Percentiles rank a stretch among this genome's conserved stretches.
Evolutionary conservation across 768 basidiomycete genomes (phyloP).

Genomic region (Leccinum imitatum): DNA sequence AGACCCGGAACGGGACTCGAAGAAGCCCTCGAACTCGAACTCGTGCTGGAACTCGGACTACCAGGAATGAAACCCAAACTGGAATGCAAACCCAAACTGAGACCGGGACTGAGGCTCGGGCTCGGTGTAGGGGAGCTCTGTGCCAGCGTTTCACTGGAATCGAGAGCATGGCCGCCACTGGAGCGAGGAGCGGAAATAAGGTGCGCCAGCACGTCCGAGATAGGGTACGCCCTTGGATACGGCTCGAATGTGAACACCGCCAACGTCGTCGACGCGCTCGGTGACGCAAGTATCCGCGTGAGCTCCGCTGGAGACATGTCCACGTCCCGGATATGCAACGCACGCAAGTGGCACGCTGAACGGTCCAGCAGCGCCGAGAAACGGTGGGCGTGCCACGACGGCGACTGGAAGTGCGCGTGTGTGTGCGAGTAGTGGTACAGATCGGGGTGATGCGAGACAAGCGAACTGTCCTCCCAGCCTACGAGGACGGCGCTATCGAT

Average conservation of each 20-base stretch:
- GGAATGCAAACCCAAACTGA: background rate
- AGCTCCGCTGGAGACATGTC: slow-evolving; percentile 26
- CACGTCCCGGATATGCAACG: slow-evolving; percentile 21
- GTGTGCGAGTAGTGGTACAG: background rate
- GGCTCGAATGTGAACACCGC: slow-evolving; percentile 26
- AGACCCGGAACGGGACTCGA: background rate
- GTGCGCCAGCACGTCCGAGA: slow-evolving; percentile 20
- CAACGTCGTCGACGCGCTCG: slow-evolving; percentile 16
- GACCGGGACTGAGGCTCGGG: background rate
- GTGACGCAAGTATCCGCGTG: slow-evolving; percentile 18
- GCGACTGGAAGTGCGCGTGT: background rate
- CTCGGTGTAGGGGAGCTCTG: background rate
- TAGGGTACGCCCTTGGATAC: slow-evolving; percentile 17
- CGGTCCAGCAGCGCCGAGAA: slow-evolving; percentile 26
- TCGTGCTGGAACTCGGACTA: background rate
- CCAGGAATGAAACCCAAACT: background rate
- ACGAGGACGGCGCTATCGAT: slow-evolving; percentile 24
- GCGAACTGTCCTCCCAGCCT: slow-evolving; percentile 13
- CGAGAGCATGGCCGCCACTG: background rate
- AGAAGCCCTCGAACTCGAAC: background rate
- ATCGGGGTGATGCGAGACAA: slow-evolving; percentile 11
- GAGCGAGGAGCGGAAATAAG: background rate
- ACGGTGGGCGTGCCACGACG: slow-evolving; percentile 25
- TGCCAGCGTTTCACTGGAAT: background rate
- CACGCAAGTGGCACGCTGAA: slow-evolving; percentile 19